These are phyloP conservation scores for Imleria badia DNA, from an alignment of 768 basidiomycete species.

Conservation along the genomic window DNA sequence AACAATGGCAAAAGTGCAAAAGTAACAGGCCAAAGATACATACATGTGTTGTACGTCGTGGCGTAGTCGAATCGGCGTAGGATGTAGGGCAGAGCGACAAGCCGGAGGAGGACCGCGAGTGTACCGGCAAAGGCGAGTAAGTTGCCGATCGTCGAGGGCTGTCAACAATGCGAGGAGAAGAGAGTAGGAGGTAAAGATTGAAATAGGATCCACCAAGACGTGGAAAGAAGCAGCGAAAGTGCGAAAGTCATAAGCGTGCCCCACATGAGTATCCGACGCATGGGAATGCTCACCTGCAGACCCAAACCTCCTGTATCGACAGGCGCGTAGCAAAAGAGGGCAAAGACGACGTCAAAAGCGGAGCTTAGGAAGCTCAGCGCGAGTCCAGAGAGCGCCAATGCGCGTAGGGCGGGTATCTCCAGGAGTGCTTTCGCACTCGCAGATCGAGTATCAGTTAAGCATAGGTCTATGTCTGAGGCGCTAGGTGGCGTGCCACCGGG, in stretches of 20 bases:
- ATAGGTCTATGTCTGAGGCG: too few relatives aligned
- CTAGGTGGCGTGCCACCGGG: too few relatives aligned
- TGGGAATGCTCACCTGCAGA: constrained; percentile 41
- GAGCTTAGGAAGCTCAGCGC: constrained; percentile 50
- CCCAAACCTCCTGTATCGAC: constrained; percentile 52
- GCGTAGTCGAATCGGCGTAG: constrained; percentile 10
- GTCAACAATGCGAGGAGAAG: background rate
- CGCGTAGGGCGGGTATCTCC: constrained; percentile 48
- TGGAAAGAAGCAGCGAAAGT: background rate
- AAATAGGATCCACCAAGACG: background rate
- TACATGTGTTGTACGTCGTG: constrained; percentile 1
- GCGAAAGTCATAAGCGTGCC: too few relatives aligned
- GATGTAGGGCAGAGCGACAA: constrained; percentile 44
- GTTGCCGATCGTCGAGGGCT: constrained; percentile 56
- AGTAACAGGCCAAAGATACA: constrained; percentile 3
- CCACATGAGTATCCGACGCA: too few relatives aligned
- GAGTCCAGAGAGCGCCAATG: constrained; percentile 48
- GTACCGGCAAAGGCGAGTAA: constrained; percentile 50
- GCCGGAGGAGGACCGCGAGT: constrained; percentile 47
- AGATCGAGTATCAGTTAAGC: background rate
- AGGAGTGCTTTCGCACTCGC: constrained; percentile 37
- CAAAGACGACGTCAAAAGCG: constrained; percentile 61
- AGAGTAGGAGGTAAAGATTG: background rate
- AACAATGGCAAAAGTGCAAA: constrained; percentile 5
- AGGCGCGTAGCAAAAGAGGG: constrained; percentile 60